Evolutionary conservation across 2,329 filamentous ascomycete species (phyloP).

Genomic region (Trichoderma breve): DNA sequence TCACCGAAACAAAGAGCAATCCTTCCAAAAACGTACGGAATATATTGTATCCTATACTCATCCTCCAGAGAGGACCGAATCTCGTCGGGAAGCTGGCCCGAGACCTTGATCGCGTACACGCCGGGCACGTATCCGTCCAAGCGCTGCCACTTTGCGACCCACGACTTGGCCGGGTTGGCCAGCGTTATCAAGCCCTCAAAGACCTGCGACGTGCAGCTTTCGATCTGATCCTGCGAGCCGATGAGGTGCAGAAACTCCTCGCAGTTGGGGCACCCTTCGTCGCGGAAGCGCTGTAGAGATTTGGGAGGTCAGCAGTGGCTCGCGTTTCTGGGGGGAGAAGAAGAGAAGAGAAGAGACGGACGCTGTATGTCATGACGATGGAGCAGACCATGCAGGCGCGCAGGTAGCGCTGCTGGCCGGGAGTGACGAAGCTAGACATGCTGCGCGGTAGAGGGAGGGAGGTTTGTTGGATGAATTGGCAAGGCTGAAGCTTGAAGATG

Average conservation of each 20-base stretch:
- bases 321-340: not conserved
- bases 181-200: constrained; percentile 91
- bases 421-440: constrained; percentile 36
- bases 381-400: constrained; percentile 99
- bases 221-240: constrained; percentile 74
- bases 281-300: constrained; percentile 69
- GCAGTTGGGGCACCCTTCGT: constrained; percentile 93
- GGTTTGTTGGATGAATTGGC: not conserved
- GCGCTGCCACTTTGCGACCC: constrained; percentile 96
- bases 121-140: constrained; percentile 84
- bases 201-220: constrained; percentile 92
- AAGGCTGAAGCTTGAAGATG: constrained; percentile 5
- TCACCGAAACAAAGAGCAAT: constrained; percentile 4
- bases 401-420: constrained; percentile 76
- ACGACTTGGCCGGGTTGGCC: constrained; percentile 76
- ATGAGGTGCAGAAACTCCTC: constrained; percentile 85
- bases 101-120: constrained; percentile 93
- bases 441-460: not conserved
- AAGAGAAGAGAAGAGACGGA: constrained; percentile 43
- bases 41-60: constrained; percentile 62
- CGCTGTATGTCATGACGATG: constrained; percentile 78
- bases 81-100: constrained; percentile 71
- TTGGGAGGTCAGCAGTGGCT: not conserved
- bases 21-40: constrained; percentile 55
- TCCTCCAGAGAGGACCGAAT: constrained; percentile 60